Percentiles rank a stretch among this genome's conserved stretches.
These are phyloP conservation scores for Suhomyces taliae DNA, from an alignment of 1,139 yeast genomes.

Conservation along the genomic window DNA sequence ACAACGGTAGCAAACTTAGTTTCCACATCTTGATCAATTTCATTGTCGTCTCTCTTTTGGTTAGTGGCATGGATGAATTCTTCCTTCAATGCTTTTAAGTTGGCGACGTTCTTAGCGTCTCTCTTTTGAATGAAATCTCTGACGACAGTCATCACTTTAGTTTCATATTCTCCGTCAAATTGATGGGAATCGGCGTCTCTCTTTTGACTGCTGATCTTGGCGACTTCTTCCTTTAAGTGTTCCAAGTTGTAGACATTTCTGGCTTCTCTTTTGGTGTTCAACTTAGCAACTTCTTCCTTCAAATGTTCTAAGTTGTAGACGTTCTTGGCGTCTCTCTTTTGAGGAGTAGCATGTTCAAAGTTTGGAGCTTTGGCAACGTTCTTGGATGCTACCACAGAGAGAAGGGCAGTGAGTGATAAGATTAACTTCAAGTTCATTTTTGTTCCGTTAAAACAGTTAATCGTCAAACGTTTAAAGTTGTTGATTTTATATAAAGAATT, in stretches of 20 bases:
- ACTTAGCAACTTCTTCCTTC: background rate
- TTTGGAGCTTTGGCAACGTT: background rate
- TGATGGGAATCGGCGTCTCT: constrained; percentile 16
- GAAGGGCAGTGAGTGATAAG: constrained; percentile 3
- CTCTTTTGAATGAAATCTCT: background rate
- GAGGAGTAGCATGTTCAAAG: background rate
- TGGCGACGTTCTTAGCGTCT: background rate
- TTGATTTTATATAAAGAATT: background rate
- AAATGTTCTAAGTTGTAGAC: constrained; percentile 10
- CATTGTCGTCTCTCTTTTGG: background rate
- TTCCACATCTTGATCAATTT: too few relatives aligned
- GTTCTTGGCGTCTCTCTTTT: constrained; percentile 16
- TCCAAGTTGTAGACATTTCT: constrained; percentile 13
- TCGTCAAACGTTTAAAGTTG: background rate
- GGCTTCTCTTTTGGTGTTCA: constrained; percentile 11
- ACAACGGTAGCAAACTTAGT: too few relatives aligned
- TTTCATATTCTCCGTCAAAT: background rate
- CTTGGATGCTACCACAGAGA: constrained; percentile 11
- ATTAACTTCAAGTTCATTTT: constrained; percentile 9
- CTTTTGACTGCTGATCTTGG: constrained; percentile 1
- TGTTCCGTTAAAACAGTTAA: too few relatives aligned
- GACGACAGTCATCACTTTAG: too few relatives aligned
- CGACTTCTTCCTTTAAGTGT: background rate
- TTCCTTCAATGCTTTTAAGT: background rate
- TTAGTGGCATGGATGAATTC: background rate